Evolutionary conservation across 176 grass and related monocot genomes (phyloP).

Genomic region (Oryza glumipatula): DNA sequence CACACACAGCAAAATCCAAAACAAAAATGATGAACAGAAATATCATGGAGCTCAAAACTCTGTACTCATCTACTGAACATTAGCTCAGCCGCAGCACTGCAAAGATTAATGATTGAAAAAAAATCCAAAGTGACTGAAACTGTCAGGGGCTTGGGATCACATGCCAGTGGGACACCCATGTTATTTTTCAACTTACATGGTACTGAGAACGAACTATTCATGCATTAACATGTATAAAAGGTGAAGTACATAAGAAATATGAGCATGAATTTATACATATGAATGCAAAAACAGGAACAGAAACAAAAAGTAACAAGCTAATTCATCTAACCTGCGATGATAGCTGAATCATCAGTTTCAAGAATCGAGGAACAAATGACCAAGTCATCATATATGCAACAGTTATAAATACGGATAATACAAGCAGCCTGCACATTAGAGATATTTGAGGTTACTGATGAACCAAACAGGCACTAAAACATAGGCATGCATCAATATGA

Average conservation of each 20-base stretch:
- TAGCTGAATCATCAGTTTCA: constrained; percentile 96
- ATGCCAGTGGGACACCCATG: neutral
- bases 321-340: constrained; percentile 90
- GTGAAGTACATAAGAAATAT: neutral
- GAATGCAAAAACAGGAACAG: constrained; percentile 4
- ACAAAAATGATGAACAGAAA: neutral
- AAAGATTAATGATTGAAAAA: too few relatives aligned
- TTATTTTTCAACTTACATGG: neutral
- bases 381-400: constrained; percentile 87
- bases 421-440: constrained; percentile 75
- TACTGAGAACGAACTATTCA: neutral
- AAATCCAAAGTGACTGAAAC: neutral
- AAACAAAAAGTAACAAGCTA: constrained; percentile 34
- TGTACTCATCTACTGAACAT: neutral
- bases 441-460: constrained; percentile 41
- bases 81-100: neutral
- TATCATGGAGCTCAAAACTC: neutral
- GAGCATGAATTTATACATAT: constrained; percentile 6
- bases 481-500: constrained; percentile 10
- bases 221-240: constrained; percentile 6
- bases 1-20: neutral
- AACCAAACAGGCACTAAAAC: neutral
- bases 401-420: constrained; percentile 82
- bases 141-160: neutral
- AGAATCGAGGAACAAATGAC: constrained; percentile 95